Percentiles rank a stretch among this genome's conserved stretches.
Conservation (phyloP, 2,329 filamentous ascomycete species). For the Phialophora macrospora region DNA sequence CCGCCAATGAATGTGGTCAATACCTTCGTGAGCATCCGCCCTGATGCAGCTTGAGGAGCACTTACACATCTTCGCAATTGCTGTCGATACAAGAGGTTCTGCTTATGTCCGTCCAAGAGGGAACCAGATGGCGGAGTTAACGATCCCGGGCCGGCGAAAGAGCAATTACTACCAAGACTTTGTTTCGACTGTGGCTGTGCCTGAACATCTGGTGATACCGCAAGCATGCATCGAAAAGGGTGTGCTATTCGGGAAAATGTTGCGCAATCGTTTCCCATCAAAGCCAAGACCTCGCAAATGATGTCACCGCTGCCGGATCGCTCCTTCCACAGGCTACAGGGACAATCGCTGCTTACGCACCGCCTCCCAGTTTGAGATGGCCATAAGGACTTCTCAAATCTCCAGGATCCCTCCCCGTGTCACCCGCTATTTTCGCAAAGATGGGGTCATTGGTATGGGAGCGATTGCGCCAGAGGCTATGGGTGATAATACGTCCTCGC, state of each 20-base stretch:
- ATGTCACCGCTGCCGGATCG: conserved; percentile 9
- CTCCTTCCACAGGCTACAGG: not conserved
- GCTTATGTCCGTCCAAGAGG: no score
- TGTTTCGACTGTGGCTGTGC: not conserved
- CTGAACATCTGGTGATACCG: not conserved
- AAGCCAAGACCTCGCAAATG: not conserved
- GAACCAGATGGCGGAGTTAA: no score
- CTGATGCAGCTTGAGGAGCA: not conserved
- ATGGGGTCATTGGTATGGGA: conserved; percentile 31
- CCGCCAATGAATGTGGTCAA: conserved; percentile 53
- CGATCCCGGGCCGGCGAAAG: not conserved
- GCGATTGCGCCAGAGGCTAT: conserved; percentile 16
- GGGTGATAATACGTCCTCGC: conserved; percentile 19
- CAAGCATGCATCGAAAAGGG: not conserved
- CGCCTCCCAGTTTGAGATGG: not conserved
- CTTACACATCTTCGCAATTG: conserved; percentile 41
- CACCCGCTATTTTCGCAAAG: not conserved
- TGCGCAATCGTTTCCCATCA: not conserved
- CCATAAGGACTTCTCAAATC: not conserved
- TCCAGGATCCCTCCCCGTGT: not conserved
- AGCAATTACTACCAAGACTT: not conserved
- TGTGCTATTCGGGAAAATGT: not conserved
- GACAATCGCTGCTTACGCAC: not conserved
- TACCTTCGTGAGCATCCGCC: conserved; percentile 10
- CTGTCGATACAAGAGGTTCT: no score